These are phyloP conservation scores for Paraconiothyrium sp. DNA, from an alignment of 2,329 filamentous ascomycete species.

Conservation along the genomic window DNA sequence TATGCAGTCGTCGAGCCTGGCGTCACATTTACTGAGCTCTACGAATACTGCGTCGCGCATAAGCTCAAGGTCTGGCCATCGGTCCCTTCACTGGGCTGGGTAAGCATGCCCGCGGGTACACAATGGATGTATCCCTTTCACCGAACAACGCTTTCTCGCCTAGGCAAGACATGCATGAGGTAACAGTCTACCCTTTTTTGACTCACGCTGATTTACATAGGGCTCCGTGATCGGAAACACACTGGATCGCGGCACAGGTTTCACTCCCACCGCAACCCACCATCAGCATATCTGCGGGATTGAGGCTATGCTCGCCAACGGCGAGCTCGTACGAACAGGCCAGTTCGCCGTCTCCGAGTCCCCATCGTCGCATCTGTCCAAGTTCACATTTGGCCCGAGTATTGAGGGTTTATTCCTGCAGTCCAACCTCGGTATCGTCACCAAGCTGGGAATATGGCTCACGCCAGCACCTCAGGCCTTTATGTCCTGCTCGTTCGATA, in stretches of 20 bases:
- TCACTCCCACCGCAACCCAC: conserved; percentile 50
- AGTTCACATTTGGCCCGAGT: conserved; percentile 51
- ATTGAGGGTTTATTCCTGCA: conserved; percentile 61
- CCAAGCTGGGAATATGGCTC: conserved; percentile 49
- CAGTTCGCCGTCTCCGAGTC: conserved; percentile 56
- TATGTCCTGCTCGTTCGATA: conserved; percentile 59
- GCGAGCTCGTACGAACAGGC: conserved; percentile 45
- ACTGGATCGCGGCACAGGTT: conserved; percentile 54
- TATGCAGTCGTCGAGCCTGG: conserved; percentile 57
- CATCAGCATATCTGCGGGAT: conserved; percentile 51
- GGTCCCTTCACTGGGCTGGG: conserved; percentile 45
- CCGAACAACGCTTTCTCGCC: not conserved
- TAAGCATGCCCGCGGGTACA: not conserved
- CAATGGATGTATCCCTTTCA: not conserved
- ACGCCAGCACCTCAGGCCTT: conserved; percentile 53
- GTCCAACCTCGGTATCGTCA: conserved; percentile 62
- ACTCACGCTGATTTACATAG: not conserved
- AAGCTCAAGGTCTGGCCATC: conserved; percentile 47
- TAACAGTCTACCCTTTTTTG: not conserved
- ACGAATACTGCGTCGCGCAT: conserved; percentile 42
- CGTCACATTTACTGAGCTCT: conserved; percentile 43
- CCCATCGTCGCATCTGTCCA: conserved; percentile 50
- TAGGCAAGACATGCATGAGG: not conserved
- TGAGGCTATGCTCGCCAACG: conserved; percentile 49
- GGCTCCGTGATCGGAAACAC: conserved; percentile 50